phyloP scores from a whole-genome alignment of 2,329 filamentous ascomycete species.

The Fusarium praegraminearum region DNA sequence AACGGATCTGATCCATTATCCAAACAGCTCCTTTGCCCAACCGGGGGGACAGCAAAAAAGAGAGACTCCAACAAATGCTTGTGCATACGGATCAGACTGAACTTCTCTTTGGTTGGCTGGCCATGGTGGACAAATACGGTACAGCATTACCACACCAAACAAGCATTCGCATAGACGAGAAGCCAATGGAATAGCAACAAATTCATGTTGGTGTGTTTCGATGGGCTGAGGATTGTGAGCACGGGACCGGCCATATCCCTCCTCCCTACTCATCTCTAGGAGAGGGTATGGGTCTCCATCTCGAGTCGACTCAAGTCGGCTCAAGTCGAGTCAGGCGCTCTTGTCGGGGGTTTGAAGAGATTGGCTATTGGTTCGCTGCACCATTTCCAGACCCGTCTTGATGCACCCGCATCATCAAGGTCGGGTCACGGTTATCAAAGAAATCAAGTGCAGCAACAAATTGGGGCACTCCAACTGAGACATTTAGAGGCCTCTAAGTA shows the following conservation, averaged over 20 bases:
- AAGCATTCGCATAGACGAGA: slow-evolving; percentile 33
- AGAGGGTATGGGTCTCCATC: neutral
- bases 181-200: slow-evolving; percentile 35
- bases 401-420: slow-evolving; percentile 39
- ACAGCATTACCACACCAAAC: slow-evolving; percentile 3
- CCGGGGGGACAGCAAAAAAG: slow-evolving; percentile 16
- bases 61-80: slow-evolving; percentile 25
- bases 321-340: slow-evolving; percentile 44
- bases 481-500: slow-evolving; percentile 35
- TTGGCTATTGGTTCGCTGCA: slow-evolving; percentile 34
- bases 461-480: slow-evolving; percentile 41
- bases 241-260: slow-evolving; percentile 31
- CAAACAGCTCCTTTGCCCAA: slow-evolving; percentile 30
- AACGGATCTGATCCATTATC: neutral
- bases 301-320: neutral
- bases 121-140: slow-evolving; percentile 21
- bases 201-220: slow-evolving; percentile 37
- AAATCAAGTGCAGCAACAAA: slow-evolving; percentile 37
- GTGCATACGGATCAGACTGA: slow-evolving; percentile 30
- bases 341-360: slow-evolving; percentile 36
- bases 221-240: slow-evolving; percentile 40
- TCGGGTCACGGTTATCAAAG: slow-evolving; percentile 27
- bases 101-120: slow-evolving; percentile 15
- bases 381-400: slow-evolving; percentile 38
- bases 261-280: neutral